Evolutionary conservation across 2,329 filamentous ascomycete species (phyloP), one percentile per base, ranked within the genome.

Genomic region (Periglandula ipomoeae): DNA sequence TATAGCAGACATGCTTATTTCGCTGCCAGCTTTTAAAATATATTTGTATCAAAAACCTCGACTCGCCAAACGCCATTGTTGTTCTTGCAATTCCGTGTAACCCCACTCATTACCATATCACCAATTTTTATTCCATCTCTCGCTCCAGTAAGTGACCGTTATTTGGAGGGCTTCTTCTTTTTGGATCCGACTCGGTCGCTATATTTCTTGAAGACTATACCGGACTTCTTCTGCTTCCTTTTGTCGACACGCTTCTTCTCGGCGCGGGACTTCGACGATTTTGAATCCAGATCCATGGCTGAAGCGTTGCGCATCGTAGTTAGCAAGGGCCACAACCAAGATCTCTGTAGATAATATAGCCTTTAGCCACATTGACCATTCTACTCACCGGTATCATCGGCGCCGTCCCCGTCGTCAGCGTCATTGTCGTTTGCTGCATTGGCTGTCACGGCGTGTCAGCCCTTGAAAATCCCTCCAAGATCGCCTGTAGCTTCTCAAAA

Each of bases 121-220:
- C 32, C 45, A 23, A 30, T 20, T n/a, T n/a, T 27, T 22, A 26
- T 26, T 22, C 15, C 17, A 9, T 6, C 38, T n/a, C 30, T 11
- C 5, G 17, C 19, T 43, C 7, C 20, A 13, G 15, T 32, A 32
- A 19, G 5, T n/a, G 9, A 46, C 49, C 30, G 27, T 34, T 43
- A 52, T 43, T 53, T 54, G 44, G 45, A 51, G 11, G 48, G 47
- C 46, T 56, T 62, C 59, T 67, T 70, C 65, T 71, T 74, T 59
- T 69, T 72, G 54, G 66, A 66, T 47, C 65, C 69, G 54, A 70
- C 63, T 53, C 71, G 71, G 50, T 79, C 74, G 52, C 73, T 73
- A 60, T 76, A 81, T 58, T 74, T 80, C 47, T 72, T 71, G 53
- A 84, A 84, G 20, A 81, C 77, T 52, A 84, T 82, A 52, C 71